Percentiles rank a stretch among this genome's conserved stretches.
Conservation (phyloP, 495 filamentous ascomycete species). For the Aspergillus asperescens region DNA sequence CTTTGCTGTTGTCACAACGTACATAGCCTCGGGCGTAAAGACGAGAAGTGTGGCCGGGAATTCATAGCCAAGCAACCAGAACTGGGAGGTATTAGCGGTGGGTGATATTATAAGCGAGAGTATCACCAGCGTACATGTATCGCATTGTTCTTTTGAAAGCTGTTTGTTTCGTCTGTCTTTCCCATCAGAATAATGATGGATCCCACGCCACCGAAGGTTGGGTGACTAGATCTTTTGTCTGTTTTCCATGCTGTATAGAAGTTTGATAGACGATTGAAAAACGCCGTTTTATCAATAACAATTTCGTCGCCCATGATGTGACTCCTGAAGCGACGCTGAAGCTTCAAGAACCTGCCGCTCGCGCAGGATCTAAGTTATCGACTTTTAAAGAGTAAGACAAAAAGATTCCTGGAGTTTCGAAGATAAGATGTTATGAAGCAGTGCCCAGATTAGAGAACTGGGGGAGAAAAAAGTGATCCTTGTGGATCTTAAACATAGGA, state of each 20-base stretch:
- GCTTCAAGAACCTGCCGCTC: slow-evolving; percentile 5
- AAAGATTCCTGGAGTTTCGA: neutral
- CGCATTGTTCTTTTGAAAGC: slow-evolving; percentile 90
- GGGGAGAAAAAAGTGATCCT: neutral
- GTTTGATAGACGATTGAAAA: slow-evolving; percentile 84
- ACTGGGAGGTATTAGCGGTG: slow-evolving; percentile 45
- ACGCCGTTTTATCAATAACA: slow-evolving; percentile 84
- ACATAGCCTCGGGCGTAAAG: slow-evolving; percentile 78
- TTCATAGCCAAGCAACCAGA: slow-evolving; percentile 98
- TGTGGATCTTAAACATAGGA: neutral
- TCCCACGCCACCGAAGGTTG: slow-evolving; percentile 73
- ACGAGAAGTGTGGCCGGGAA: slow-evolving; percentile 94
- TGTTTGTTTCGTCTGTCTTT: slow-evolving; percentile 79
- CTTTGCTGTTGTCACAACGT: slow-evolving; percentile 91
- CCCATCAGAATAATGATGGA: slow-evolving; percentile 89
- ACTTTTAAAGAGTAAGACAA: neutral
- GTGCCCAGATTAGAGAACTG: neutral
- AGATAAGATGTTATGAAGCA: neutral
- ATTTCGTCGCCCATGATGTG: slow-evolving; percentile 58
- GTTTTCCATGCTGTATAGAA: slow-evolving; percentile 90
- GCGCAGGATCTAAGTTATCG: neutral
- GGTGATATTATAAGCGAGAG: neutral
- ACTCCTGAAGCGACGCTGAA: slow-evolving; percentile 13
- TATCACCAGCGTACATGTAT: slow-evolving; percentile 66
- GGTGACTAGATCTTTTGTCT: slow-evolving; percentile 74